Conservation (phyloP, 2,329 filamentous ascomycete species). For the Paecilomyces dactylethromorphus region DNA sequence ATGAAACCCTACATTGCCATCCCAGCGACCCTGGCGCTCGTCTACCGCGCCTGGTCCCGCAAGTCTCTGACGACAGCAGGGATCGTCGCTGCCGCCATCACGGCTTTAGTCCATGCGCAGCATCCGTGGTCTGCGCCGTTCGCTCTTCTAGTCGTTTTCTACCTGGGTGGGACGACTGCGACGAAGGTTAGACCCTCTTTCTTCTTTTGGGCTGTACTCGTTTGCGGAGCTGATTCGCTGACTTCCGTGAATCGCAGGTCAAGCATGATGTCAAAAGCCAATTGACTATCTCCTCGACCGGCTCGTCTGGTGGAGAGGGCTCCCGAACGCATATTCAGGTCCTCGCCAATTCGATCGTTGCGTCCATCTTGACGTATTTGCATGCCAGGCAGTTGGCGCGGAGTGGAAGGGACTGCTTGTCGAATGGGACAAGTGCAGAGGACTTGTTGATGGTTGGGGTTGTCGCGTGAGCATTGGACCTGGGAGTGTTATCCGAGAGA, state of each 20-base stretch:
- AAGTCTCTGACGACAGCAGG: slow-evolving; percentile 74
- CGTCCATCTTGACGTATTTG: slow-evolving; percentile 56
- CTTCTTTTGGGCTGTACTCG: background rate
- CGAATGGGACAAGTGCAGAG: slow-evolving; percentile 21
- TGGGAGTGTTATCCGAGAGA: background rate
- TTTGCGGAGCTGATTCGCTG: background rate
- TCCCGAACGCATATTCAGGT: slow-evolving; percentile 82
- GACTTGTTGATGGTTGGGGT: slow-evolving; percentile 35
- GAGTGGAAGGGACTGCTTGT: slow-evolving; percentile 30
- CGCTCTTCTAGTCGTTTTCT: slow-evolving; percentile 74
- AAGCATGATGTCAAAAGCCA: slow-evolving; percentile 81
- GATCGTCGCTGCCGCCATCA: slow-evolving; percentile 63
- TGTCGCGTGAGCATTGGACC: slow-evolving; percentile 27
- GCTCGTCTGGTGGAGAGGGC: slow-evolving; percentile 68
- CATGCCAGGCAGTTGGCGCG: slow-evolving; percentile 40
- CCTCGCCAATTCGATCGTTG: slow-evolving; percentile 77
- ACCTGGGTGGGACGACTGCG: slow-evolving; percentile 72
- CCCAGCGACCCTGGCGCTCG: slow-evolving; percentile 49
- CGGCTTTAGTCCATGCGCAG: slow-evolving; percentile 74
- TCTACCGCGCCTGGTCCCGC: slow-evolving; percentile 62
- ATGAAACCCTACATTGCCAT: slow-evolving; percentile 41
- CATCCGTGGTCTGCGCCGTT: slow-evolving; percentile 96
- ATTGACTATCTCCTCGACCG: slow-evolving; percentile 71
- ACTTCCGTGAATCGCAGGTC: slow-evolving; percentile 46
- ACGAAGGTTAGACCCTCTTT: slow-evolving; percentile 58